Conservation (phyloP, 73 alveolate species). For the Stentor coeruleus region DNA sequence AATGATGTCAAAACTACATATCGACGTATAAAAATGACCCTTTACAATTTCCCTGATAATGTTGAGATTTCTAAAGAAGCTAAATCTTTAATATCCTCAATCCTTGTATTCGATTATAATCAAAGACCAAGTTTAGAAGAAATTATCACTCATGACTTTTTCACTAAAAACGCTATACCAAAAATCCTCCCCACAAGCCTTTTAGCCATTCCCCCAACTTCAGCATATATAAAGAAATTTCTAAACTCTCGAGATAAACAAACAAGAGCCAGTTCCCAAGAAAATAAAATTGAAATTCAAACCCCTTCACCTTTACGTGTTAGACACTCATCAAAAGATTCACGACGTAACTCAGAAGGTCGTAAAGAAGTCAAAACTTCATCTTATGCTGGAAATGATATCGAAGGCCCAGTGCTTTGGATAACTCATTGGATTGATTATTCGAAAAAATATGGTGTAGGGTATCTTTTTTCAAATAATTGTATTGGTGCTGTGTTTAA, state of each 20-base stretch:
- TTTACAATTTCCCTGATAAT: conserved; percentile 71
- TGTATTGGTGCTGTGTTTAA: conserved; percentile 45
- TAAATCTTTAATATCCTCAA: conserved; percentile 57
- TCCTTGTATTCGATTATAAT: conserved; percentile 58
- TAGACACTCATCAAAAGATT: neutral
- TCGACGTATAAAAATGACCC: conserved; percentile 59
- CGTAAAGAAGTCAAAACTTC: neutral
- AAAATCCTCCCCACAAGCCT: conserved; percentile 87
- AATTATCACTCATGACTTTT: conserved; percentile 44
- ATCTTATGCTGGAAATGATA: neutral
- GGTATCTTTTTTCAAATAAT: conserved; percentile 38
- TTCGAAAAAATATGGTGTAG: conserved; percentile 56
- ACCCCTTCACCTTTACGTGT: neutral
- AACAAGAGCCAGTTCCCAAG: neutral
- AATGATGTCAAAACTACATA: conserved; percentile 76
- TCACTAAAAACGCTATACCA: conserved; percentile 78
- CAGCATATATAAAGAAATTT: conserved; percentile 74
- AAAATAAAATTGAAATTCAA: neutral
- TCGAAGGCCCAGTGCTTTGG: conserved; percentile 32
- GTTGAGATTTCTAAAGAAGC: conserved; percentile 59
- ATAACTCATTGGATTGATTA: conserved; percentile 54
- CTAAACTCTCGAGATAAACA: neutral
- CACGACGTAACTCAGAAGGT: neutral
- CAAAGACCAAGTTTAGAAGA: conserved; percentile 55
- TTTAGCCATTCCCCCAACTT: conserved; percentile 90